Conservation (phyloP, 257 asterid species). For the Gynochthodes officinalis region DNA sequence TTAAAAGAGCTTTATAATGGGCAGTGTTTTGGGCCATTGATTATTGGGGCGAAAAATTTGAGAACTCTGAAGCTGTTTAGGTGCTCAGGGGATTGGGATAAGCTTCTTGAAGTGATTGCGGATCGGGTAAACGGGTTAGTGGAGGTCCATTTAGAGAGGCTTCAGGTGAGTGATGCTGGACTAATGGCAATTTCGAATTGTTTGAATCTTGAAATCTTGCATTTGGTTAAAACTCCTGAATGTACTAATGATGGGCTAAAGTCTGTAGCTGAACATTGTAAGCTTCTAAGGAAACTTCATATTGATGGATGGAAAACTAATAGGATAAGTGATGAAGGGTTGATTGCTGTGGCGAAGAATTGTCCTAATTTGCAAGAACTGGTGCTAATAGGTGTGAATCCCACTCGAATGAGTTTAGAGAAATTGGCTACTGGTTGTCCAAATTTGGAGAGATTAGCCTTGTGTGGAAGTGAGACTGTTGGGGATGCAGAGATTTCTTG, state of each 20-base stretch:
- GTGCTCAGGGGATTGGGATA: constrained; percentile 94
- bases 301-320: constrained; percentile 93
- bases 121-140: constrained; percentile 40
- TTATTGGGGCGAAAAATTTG: constrained; percentile 60
- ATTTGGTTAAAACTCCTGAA: constrained; percentile 79
- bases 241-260: constrained; percentile 66
- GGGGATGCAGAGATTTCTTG: constrained; percentile 80
- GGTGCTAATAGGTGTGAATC: constrained; percentile 84
- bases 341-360: constrained; percentile 66
- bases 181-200: constrained; percentile 54
- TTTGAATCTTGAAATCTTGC: constrained; percentile 63
- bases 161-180: constrained; percentile 72
- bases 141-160: constrained; percentile 76
- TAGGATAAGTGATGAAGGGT: constrained; percentile 72
- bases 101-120: constrained; percentile 48
- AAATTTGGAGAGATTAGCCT: constrained; percentile 77
- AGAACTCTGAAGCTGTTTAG: constrained; percentile 65
- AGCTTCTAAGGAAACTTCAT: constrained; percentile 62
- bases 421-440: constrained; percentile 58
- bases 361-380: constrained; percentile 70
- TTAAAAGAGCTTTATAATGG: constrained; percentile 82
- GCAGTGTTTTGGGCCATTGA: constrained; percentile 73
- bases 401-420: constrained; percentile 55
- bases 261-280: constrained; percentile 64
- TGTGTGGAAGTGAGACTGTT: constrained; percentile 82